Percentiles rank a stretch among this genome's conserved stretches.
Conservation (phyloP, 352 stramenopile genomes). For the Pythium brachiatum region DNA sequence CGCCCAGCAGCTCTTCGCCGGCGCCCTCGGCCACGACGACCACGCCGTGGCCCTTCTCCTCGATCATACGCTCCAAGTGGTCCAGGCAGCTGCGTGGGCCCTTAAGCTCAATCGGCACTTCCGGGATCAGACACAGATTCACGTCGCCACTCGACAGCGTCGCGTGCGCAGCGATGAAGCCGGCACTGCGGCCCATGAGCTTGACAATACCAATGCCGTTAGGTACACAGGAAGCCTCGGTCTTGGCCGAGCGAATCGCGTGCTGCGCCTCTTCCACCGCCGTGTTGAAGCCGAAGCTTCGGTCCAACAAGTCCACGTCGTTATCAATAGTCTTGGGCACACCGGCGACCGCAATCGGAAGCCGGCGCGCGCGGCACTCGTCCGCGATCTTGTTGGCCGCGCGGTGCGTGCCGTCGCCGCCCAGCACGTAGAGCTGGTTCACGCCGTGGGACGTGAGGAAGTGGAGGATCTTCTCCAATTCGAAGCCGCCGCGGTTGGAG, state of each 20-base stretch:
- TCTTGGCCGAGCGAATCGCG: conserved; percentile 90
- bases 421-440: conserved; percentile 96
- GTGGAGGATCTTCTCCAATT: conserved; percentile 95
- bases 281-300: conserved; percentile 97
- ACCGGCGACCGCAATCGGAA: conserved; percentile 94
- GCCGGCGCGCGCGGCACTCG: conserved; percentile 62
- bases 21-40: conserved; percentile 97
- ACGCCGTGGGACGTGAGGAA: conserved; percentile 91
- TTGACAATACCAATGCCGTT: conserved; percentile 99
- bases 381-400: conserved; percentile 92
- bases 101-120: conserved; percentile 96
- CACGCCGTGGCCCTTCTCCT: conserved; percentile 96
- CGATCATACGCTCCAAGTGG: conserved; percentile 89
- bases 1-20: conserved; percentile 93
- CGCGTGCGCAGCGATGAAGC: conserved; percentile 97
- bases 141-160: conserved; percentile 97
- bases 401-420: conserved; percentile 97
- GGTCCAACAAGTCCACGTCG: conserved; percentile 97
- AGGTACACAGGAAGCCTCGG: conserved; percentile 94
- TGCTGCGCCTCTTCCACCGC: conserved; percentile 95
- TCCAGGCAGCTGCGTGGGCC: conserved; percentile 89
- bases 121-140: conserved; percentile 97
- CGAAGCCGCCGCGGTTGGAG: conserved; percentile 94
- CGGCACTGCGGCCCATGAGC: conserved; percentile 96
- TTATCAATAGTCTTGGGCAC: conserved; percentile 99